Conservation (phyloP, 805 yeast species). For the Pichia kluyveri region DNA sequence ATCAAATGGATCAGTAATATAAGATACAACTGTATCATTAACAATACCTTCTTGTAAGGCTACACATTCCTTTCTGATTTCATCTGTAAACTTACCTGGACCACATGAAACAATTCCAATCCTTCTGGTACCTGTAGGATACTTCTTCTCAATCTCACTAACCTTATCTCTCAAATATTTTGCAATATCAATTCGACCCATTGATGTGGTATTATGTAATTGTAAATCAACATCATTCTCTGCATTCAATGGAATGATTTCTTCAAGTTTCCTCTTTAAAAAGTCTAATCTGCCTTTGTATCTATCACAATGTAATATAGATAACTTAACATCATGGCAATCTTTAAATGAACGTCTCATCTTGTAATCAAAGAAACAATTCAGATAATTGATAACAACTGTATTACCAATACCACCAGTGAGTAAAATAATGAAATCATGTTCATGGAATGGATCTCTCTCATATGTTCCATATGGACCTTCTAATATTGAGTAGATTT, state of each 20-base stretch:
- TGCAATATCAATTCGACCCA: neutral
- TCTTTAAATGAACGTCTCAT: no score
- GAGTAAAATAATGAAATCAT: neutral
- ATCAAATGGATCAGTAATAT: no score
- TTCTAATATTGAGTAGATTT: conserved; percentile 2
- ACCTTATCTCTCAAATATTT: neutral
- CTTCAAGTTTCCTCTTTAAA: no score
- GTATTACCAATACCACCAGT: conserved; percentile 10
- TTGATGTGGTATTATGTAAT: neutral
- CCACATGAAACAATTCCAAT: conserved; percentile 1
- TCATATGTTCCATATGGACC: conserved; percentile 9
- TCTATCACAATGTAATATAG: no score
- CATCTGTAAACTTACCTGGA: neutral
- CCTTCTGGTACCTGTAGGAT: neutral
- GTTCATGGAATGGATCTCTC: neutral
- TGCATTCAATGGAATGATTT: neutral
- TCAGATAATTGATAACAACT: conserved; percentile 1
- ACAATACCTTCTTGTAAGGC: no score
- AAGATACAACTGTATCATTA: no score
- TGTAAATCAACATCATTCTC: neutral
- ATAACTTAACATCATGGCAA: no score
- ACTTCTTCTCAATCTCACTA: neutral
- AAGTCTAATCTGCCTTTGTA: no score
- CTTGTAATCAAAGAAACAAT: neutral
- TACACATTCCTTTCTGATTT: no score